Base-by-base conservation (phyloP, 2,329 filamentous ascomycete genomes). In the Metarhizium album region DNA sequence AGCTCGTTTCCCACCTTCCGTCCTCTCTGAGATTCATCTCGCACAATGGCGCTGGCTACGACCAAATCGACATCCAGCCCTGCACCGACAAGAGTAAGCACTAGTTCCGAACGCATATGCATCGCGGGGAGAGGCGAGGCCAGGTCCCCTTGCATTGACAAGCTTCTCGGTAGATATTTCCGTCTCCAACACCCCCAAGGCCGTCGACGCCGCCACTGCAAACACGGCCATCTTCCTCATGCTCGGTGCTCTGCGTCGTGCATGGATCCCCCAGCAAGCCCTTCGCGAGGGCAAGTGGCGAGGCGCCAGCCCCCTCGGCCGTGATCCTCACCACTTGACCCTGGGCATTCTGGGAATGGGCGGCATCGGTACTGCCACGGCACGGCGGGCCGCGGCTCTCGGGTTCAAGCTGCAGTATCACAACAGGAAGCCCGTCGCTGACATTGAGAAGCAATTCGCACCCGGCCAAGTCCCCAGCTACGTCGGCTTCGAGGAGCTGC, bases 181-280 rank as follows among this genome's bases (percentile, higher is more conserved):
- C 8, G 79, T 88, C 23, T 84, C 83, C 47, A 86, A 87, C 60
- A 78, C 82, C 1, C 84, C 84, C 18, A 79, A 75, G 0, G 79
- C 80, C 0, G 82, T 84, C 16, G 79, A 86, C 60, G 80, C 86
- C 62, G 78, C 84, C 4, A 88, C 85, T 0, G 85, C 85, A 31
- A 84, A 88, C 62, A 75, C 78, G 6, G 82, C 80, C 55, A 79
- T 87, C 62, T 87, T 86, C 60, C 68, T 88, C 2, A 83, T 88
- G 49, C 69, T 89, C 18, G 85, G 83, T 3, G 82, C 84, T 0
- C 67, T 88, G 37, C 74, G 85, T 33, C 78, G 79, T 52, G 82
- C 84, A 64, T 85, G 84, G 64, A 68, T 74, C 1, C 56, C 79
- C 38, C 79, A 87, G 69, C 59, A 71, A 4, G 73, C 74, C 2